Conservation (phyloP, 2,329 filamentous ascomycete genomes). For the Parascedosporium putredinis region DNA sequence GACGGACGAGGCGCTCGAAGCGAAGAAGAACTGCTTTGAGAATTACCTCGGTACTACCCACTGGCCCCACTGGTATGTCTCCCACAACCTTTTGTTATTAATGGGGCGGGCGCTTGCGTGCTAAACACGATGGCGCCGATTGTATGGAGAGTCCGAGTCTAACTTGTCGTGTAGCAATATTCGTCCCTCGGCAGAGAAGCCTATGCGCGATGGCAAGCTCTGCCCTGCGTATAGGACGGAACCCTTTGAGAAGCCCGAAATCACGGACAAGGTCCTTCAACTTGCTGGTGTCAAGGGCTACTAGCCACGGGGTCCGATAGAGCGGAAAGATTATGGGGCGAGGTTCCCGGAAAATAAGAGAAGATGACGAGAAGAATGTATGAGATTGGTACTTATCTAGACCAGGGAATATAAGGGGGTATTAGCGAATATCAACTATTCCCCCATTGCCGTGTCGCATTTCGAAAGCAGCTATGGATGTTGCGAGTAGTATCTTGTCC, state of each 20-base stretch:
- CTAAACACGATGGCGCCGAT: no score
- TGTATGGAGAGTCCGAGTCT: constrained; percentile 17
- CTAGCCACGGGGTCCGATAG: no score
- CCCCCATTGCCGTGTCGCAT: no score
- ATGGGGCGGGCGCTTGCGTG: no score
- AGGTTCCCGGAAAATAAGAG: no score
- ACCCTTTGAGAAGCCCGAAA: constrained; percentile 17
- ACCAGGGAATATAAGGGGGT: no score
- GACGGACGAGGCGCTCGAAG: constrained; percentile 16
- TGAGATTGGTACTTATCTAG: no score
- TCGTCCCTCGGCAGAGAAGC: constrained; percentile 20
- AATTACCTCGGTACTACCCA: constrained; percentile 19
- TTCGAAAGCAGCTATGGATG: no score
- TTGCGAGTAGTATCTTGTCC: no score
- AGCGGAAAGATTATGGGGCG: no score
- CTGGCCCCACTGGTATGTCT: constrained; percentile 20
- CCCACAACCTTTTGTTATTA: constrained; percentile 12
- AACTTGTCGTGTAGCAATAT: constrained; percentile 22
- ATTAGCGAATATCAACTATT: no score
- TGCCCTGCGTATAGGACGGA: constrained; percentile 23
- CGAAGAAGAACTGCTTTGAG: constrained; percentile 18
- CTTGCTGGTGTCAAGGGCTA: constrained; percentile 17
- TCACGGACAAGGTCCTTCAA: constrained; percentile 17
- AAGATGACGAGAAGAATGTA: no score
- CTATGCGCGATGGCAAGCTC: constrained; percentile 24